Evolutionary conservation across 257 asterid species (phyloP), one percentile per base, ranked within the genome.

Genomic region (Avicennia marina): DNA sequence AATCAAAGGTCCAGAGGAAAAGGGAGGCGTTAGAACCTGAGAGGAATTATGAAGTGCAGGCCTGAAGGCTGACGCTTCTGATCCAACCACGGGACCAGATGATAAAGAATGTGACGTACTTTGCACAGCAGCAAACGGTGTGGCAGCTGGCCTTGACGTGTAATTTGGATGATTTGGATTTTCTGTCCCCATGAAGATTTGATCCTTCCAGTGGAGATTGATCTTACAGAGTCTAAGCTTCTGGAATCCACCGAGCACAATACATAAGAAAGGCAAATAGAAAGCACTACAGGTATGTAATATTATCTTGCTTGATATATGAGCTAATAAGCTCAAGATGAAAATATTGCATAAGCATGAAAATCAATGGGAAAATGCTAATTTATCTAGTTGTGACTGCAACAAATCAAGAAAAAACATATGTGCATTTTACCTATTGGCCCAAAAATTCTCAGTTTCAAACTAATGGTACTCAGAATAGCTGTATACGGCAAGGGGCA

Each of bases 131-230:
- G 83, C 69, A 70, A 84, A 84, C 25, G 80, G 81, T 31, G 74
- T 65, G 31, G 83, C 67, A 62, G 75, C 72, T 43, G 86, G 82
- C 65, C 88, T 77, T 11, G 61, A 47, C 2, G 79, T 82, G 53
- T 69, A 84, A 75, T 62, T 74, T 49, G 77, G 72, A 41, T 77
- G 79, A 41, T 71, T 74, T 33, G 89, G 85, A 73, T 71, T 71
- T 71, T 85, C 95, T 1, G 87, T 80, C 72, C 87, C 95, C 94
- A 85, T 85, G 46, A 66, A 34, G 60, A 59, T 70, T 46, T 58
- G 34, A 60, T 50, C 67, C n/a, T n/a, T 36, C 46, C 47, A 52
- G 42, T 62, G 46, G 68, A 69, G n/a, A n/a, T n/a, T 66, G 70
- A 63, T 56, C 64, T 40, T 16, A 36, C 66, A 67, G 64, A 43